Evolutionary conservation across 1,284 basidiomycete species (phyloP).

Genomic region (Rhodotorula sp.): DNA sequence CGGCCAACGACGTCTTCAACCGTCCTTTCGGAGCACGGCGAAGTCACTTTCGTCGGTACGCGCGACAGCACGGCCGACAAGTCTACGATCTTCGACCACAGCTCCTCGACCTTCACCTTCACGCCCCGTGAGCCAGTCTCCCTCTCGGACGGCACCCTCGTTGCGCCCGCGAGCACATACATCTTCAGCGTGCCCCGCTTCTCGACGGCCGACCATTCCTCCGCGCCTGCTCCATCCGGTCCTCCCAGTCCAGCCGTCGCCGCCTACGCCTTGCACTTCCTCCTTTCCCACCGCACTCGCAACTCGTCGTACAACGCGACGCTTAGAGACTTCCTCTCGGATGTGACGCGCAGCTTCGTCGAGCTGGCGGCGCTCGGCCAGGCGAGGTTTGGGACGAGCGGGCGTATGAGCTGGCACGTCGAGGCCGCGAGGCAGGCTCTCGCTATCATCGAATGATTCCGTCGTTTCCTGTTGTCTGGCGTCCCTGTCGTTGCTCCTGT

Average conservation of each 20-base stretch:
- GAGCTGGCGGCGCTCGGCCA: slow-evolving; percentile 35
- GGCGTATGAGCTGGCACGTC: slow-evolving; percentile 35
- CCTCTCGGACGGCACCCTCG: slow-evolving; percentile 7
- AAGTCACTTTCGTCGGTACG: not conserved
- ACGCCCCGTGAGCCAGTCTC: slow-evolving; percentile 34
- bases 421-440: slow-evolving; percentile 23
- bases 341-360: slow-evolving; percentile 36
- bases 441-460: not conserved
- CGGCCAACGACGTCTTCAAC: slow-evolving; percentile 8
- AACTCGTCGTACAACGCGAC: slow-evolving; percentile 30
- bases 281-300: slow-evolving; percentile 26
- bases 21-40: slow-evolving; percentile 17
- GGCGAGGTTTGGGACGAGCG: slow-evolving; percentile 32
- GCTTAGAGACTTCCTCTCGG: slow-evolving; percentile 28
- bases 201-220: slow-evolving; percentile 22
- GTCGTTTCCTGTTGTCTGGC: not conserved
- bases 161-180: slow-evolving; percentile 30
- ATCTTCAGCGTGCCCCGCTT: slow-evolving; percentile 31
- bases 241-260: not conserved
- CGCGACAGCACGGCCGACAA: slow-evolving; percentile 1
- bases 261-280: slow-evolving; percentile 35
- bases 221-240: not conserved
- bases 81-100: slow-evolving; percentile 21
- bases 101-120: slow-evolving; percentile 22
- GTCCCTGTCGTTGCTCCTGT: not conserved